phyloP scores from a whole-genome alignment of 345 rosid species.

The Hibiscus mutabilis region DNA sequence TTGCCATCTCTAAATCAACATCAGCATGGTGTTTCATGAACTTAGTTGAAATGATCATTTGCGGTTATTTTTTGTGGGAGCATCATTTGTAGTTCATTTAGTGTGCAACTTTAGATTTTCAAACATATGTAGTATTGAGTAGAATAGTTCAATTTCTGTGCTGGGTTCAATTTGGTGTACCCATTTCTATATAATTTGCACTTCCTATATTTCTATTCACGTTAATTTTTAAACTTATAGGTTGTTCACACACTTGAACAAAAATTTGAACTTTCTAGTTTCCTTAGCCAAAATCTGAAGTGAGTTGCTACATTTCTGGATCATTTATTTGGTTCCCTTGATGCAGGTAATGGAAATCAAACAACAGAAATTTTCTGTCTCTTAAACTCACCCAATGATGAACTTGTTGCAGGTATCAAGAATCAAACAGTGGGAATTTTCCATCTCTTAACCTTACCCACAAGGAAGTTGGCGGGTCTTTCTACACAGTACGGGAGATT shows the following conservation, averaged over 20 bases:
- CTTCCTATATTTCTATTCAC: neutral
- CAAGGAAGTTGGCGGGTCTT: constrained; percentile 93
- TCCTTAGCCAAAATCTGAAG: neutral
- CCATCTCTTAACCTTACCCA: constrained; percentile 82
- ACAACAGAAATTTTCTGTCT: constrained; percentile 75
- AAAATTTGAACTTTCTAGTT: neutral
- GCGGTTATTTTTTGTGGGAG: neutral
- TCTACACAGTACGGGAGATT: constrained; percentile 89
- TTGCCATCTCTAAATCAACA: neutral
- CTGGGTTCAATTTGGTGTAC: neutral
- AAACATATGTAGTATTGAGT: neutral
- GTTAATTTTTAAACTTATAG: neutral
- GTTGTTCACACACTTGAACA: neutral
- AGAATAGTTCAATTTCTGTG: neutral
- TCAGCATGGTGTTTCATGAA: neutral
- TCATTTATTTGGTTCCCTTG: constrained; percentile 13
- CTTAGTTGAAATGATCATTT: neutral
- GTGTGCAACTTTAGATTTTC: neutral
- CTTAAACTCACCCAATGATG: constrained; percentile 58
- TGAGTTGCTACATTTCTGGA: neutral
- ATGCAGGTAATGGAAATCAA: constrained; percentile 57
- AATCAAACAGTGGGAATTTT: constrained; percentile 60
- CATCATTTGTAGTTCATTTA: neutral
- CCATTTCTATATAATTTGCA: neutral
- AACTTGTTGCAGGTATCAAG: constrained; percentile 58